A percentile compares a stretch with the other conserved stretches of the same genome.
Conservation (phyloP, 345 rosid species). For the Anastatica hierochuntica region DNA sequence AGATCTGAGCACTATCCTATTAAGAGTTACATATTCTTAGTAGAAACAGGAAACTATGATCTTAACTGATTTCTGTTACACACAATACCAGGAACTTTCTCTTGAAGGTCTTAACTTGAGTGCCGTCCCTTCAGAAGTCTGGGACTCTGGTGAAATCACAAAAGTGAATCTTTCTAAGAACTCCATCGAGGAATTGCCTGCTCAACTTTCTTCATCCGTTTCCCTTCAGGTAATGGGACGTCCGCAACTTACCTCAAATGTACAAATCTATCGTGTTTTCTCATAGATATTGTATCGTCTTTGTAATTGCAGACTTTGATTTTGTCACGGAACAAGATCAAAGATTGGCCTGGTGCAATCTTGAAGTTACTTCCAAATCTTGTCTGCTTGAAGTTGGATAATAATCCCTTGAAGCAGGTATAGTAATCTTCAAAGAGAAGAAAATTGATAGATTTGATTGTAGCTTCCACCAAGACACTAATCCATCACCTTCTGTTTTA, state of each 20-base stretch:
- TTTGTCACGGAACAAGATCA: conserved; percentile 70
- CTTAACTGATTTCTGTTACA: neutral
- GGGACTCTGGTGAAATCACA: conserved; percentile 62
- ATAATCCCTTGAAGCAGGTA: conserved; percentile 71
- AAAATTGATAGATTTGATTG: neutral
- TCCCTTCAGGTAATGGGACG: conserved; percentile 51
- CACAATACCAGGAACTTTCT: conserved; percentile 58
- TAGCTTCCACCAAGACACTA: neutral
- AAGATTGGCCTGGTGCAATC: conserved; percentile 69
- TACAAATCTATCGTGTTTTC: too few relatives aligned
- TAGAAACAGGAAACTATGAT: neutral
- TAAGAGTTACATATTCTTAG: neutral
- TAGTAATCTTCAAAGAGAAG: neutral
- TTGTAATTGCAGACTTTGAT: conserved; percentile 49
- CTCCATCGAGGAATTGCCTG: conserved; percentile 66
- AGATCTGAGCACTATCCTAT: conserved; percentile 9
- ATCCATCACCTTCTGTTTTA: conserved; percentile 13
- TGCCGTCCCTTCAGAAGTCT: conserved; percentile 72
- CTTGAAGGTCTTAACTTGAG: conserved; percentile 60
- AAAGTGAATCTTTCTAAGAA: conserved; percentile 77
- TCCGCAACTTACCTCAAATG: neutral
- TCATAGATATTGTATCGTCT: neutral
- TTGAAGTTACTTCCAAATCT: conserved; percentile 59
- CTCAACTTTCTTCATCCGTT: conserved; percentile 59
- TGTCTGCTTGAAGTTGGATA: conserved; percentile 70